Base-by-base conservation (phyloP, 768 basidiomycete species). In the Podaxis pistillaris region DNA sequence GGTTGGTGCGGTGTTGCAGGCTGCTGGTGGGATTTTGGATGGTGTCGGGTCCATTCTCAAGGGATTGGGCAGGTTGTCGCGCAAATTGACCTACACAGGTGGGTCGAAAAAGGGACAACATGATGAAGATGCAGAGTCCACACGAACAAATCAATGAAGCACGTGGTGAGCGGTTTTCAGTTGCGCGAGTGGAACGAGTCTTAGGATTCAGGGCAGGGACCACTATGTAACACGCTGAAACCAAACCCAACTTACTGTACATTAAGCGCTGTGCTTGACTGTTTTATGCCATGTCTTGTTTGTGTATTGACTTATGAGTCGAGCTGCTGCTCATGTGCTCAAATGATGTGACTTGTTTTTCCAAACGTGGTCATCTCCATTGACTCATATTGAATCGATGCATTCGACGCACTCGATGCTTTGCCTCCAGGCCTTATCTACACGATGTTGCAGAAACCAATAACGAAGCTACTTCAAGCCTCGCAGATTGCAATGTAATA, bases 1-100 rank as follows among this genome's bases (percentile, higher is more conserved):
- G 36, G 61, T 62, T 9, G 54, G 61, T 49, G 55, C 55, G 1
- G 37, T 56, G 4, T 30, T 62, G 7, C 61, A 56, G n/a, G 61
- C 47, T 15, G 54, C 12, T 3, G 61, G 55, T 9, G 61, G 54
- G 15, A 56, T 62, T 46, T 33, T 62, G 49, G 44, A 22, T 46
- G 61, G 61, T 5, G 46, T 62, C 19, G 61, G 46, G 28, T 36
- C 40, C n/a, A 56, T 51, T 19, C 38, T 62, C 22, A 50, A 30
- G 12, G 61, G 61, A 17, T 8, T 62, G 8, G 54, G 46, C 5
- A 33, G 22, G 33, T 19, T 62, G 41, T 19, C 60, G n/a, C 26
- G 36, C 22, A 56, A 55, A 30, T 28, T 49, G 54, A 56, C 46
- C 0, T 56, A 62, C 8, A 56, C 60, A 0, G 30, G 47, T 2